Base-by-base conservation (phyloP, 345 rosid species). In the Acer saccharum region DNA sequence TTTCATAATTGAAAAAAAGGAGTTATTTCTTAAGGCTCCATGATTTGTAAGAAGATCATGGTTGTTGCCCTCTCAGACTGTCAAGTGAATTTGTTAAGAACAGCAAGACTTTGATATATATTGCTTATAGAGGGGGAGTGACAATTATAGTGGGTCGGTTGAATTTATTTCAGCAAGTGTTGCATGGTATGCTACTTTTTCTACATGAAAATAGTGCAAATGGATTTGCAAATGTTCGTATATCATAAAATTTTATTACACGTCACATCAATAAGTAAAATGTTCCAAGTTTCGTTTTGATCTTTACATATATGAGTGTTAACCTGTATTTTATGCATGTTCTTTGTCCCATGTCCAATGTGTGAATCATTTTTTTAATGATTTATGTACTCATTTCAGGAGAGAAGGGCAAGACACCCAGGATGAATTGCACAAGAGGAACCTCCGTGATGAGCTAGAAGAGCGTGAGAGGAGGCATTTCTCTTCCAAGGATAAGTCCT, bases 381-480 rank as follows among this genome's bases (percentile, higher is more conserved):
- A n/a, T 20, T 54, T 65, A 39, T 78, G 41, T 10, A 20, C 65
- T 25, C 72, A 23, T 81, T 80, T 55, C 88, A 95, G 98, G 81
- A 95, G 84, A 88, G 97, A 93, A 52, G 98, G 98, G 48, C 98
- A 95, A 79, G 95, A 96, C 68, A 96, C 97, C 39, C 87, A 90
- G n/a, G 97, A 92, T 21, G 99, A 94, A 71, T 65, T 96, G 78
- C 84, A 88, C 84, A 94, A 90, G 92, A 92, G 89, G 77, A 88
- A 91, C 80, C 91, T 94, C 20, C 93, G 94, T 11, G 90, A 89
- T 4, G 98, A 93, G 88, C 93, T 95, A 29, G 97, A 93, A 66
- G 97, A 93, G 10, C 98, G 97, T 78, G 98, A 96, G 76, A 84
- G 88, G 80, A 92, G 90, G 81, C 98, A 96, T 84, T 94, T 94